Evolutionary conservation across 208 protist genomes (phyloP).

Genomic region (Acanthamoeba royreba): DNA sequence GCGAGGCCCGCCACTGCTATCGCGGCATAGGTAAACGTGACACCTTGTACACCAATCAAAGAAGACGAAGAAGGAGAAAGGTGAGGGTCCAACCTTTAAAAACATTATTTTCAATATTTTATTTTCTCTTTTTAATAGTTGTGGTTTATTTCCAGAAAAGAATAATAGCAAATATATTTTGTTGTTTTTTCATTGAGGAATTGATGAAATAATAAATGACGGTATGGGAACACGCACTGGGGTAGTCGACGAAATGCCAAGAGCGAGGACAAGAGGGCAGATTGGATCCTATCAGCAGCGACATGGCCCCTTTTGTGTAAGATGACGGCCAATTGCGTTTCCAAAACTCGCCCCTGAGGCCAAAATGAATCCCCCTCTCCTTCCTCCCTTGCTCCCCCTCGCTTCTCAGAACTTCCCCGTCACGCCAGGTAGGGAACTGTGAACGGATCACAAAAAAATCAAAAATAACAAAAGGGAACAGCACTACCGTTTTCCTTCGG

Average conservation of each 20-base stretch:
- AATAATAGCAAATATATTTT: neutral
- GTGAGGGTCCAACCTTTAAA: neutral
- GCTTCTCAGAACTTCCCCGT: neutral
- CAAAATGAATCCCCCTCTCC: neutral
- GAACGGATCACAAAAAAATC: neutral
- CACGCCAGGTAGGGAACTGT: neutral
- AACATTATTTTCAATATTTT: neutral
- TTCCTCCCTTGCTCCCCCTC: neutral
- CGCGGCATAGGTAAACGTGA: conserved; percentile 52
- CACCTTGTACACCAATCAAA: neutral
- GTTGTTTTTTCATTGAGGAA: neutral
- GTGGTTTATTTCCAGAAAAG: no score
- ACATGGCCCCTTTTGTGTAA: neutral
- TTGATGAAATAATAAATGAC: neutral
- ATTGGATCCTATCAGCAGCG: neutral
- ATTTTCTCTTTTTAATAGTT: neutral
- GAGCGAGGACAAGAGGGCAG: neutral
- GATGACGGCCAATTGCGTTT: neutral
- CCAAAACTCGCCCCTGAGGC: neutral
- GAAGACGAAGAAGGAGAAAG: neutral
- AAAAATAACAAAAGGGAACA: neutral
- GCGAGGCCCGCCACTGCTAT: conserved; percentile 45
- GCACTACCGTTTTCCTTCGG: neutral
- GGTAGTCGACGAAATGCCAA: conserved; percentile 6
- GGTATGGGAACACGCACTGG: neutral